Base-by-base conservation (phyloP, 352 stramenopile species). In the Globisporangium abappressorium region DNA sequence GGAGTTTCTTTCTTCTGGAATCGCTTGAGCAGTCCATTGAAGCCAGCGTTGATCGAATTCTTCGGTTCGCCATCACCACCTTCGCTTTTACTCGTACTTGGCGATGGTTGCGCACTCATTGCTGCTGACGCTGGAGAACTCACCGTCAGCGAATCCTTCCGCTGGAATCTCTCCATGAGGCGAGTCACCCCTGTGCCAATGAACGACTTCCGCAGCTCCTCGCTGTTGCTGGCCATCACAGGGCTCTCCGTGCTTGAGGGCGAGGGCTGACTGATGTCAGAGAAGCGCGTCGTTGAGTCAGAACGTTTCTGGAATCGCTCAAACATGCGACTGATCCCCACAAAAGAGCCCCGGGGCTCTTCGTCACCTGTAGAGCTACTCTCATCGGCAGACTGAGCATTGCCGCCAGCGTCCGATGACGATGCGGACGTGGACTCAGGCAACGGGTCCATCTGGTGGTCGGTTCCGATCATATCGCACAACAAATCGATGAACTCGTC, bases 401-500 rank as follows among this genome's bases (percentile, higher is more conserved):
- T 51, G 18, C 56, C 59, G 4, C 18, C 54, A 59, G 26, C 14
- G 28, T 59, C 54, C 6, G 54, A 59, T 14, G 54, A 59, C 7
- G 28, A 26, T 24, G 47, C 20, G 2, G 47, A 55, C 2, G n/a
- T 22, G 4, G 11, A 8, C 2, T 26, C 28, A 33, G 22, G 41
- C 28, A 69, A 12, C 20, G 5, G 36, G 30, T 79, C 70, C 65
- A 90, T 76, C 0, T 76, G 47, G 59, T 94, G 85, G 65, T 94
- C 84, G 15, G 66, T 67, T 43, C 75, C 78, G 41, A 94, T 71
- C 66, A 94, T 83, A 60, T 90, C 78, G 57, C 77, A 85, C 7
- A 94, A 54, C n/a, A 94, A 51, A 22, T 92, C 79, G 53, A 94
- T 92, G 54, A 92, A 92, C 62, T 92, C 82, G 56, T 84, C 64